A percentile compares a stretch with the other conserved stretches of the same genome.
Conservation (phyloP, 345 rosid species). For the Populus euphratica region DNA sequence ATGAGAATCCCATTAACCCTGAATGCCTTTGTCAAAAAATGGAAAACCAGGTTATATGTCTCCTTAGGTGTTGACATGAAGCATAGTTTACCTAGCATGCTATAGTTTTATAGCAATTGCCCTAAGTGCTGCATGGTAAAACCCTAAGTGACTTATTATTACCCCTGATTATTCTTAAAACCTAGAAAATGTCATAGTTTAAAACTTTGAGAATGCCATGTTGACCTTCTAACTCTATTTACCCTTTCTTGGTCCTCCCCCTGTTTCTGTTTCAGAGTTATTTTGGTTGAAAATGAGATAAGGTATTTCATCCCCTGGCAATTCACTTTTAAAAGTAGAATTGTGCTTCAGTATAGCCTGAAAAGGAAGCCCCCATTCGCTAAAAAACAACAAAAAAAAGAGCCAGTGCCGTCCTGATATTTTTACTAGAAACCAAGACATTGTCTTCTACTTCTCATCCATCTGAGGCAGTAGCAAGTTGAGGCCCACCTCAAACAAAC, state of each 20-base stretch:
- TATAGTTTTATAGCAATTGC: background rate
- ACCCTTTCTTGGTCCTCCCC: background rate
- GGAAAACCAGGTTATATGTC: background rate
- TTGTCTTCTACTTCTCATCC: background rate
- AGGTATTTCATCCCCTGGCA: background rate
- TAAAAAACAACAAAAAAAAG: background rate
- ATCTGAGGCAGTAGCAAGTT: background rate
- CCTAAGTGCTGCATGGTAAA: background rate
- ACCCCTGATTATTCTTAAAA: background rate
- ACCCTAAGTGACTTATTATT: background rate
- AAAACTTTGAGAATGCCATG: background rate
- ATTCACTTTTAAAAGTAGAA: background rate
- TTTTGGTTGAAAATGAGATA: background rate
- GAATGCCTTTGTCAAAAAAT: background rate
- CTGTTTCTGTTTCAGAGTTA: no score
- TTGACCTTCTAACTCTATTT: background rate
- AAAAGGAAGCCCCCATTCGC: background rate
- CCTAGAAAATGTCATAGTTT: background rate
- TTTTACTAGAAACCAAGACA: background rate
- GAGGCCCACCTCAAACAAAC: background rate
- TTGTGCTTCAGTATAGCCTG: background rate
- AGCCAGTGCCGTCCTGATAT: background rate
- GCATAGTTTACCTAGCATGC: background rate
- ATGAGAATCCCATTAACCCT: background rate
- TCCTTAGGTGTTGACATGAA: background rate